These are phyloP conservation scores for Vanderwaltozyma tropicalis DNA, from an alignment of 805 yeast genomes.

Conservation along the genomic window DNA sequence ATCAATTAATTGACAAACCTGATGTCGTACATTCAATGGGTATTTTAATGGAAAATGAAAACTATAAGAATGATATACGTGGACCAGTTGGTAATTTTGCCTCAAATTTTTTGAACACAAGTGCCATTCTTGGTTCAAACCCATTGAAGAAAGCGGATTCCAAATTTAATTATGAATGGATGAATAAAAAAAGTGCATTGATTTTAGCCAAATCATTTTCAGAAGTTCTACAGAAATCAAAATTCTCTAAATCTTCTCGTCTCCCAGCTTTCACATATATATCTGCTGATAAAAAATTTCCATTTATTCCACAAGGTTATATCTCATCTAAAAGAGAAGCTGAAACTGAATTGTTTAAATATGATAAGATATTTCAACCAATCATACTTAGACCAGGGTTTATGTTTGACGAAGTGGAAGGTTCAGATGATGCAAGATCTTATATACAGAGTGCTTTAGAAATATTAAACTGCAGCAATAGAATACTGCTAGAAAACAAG, in stretches of 20 bases:
- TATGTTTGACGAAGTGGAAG: constrained; percentile 50
- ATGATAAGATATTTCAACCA: constrained; percentile 40
- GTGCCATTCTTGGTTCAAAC: constrained; percentile 37
- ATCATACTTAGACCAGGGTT: constrained; percentile 73
- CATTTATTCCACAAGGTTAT: constrained; percentile 60
- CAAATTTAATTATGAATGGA: constrained; percentile 42
- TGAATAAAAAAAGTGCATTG: constrained; percentile 63
- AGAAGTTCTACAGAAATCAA: constrained; percentile 9
- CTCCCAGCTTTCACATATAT: constrained; percentile 55
- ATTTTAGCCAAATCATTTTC: constrained; percentile 48
- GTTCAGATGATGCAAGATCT: constrained; percentile 9
- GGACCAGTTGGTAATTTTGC: constrained; percentile 3
- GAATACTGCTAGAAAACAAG: constrained; percentile 31
- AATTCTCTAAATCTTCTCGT: background rate
- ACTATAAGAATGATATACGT: constrained; percentile 42
- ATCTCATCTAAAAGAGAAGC: constrained; percentile 70
- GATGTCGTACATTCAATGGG: constrained; percentile 83
- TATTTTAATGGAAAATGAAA: constrained; percentile 53
- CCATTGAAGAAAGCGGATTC: constrained; percentile 37
- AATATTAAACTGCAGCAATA: constrained; percentile 36
- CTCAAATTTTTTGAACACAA: constrained; percentile 6
- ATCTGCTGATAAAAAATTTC: constrained; percentile 68
- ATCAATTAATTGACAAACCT: constrained; percentile 37
- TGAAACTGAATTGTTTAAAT: constrained; percentile 43
- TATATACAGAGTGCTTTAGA: constrained; percentile 35